Evolutionary conservation across 495 filamentous ascomycete genomes (phyloP), one percentile per base, ranked within the genome.

Genomic region (Platismatia glauca): DNA sequence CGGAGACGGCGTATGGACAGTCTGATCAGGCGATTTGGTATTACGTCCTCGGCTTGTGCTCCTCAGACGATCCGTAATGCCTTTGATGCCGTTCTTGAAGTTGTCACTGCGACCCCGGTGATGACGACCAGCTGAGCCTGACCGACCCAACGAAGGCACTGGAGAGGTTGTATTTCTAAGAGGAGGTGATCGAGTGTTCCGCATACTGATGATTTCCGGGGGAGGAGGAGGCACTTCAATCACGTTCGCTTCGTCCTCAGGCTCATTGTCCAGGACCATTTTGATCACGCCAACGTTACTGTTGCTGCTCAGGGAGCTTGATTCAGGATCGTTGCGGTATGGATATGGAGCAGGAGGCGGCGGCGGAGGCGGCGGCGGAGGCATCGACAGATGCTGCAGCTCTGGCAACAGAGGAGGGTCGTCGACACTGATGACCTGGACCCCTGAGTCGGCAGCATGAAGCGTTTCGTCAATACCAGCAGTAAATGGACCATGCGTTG

Each of bases 371-470:
- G 85, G 86, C 6, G 85, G 86, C 4, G 86, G 84, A 7, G 84
- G 84, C 20, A 69, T 62, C 34, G 85, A 84, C 12, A 96, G 81
- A 73, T 96, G 91, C 70, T 91, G 88, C n/a, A 95, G 82, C 66
- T 96, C 88, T 57, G 86, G 85, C 44, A 96, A 78, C 37, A 95
- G 81, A 15, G 85, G 84, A 15, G 87, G 85, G 16, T 55, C 55
- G 3, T 70, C 65, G 24, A 73, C 60, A 43, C 38, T 57, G 34
- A 48, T 22, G 9, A 38, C 15, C 24, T 66, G 55, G 27, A 67
- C 59, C 35, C 27, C 56, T 55, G 44, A 68, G 60, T 69, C 59
- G 58, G 72, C 73, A 64, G 79, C 74, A 72, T 81, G 71, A 37
- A 90, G 76, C 2, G 83, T 82, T 69, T 87, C 85, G 67, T 89